A percentile compares a stretch with the other conserved stretches of the same genome.
Evolutionary conservation across 2,329 filamentous ascomycete species (phyloP).

Genomic region (Aspergillus melleus): DNA sequence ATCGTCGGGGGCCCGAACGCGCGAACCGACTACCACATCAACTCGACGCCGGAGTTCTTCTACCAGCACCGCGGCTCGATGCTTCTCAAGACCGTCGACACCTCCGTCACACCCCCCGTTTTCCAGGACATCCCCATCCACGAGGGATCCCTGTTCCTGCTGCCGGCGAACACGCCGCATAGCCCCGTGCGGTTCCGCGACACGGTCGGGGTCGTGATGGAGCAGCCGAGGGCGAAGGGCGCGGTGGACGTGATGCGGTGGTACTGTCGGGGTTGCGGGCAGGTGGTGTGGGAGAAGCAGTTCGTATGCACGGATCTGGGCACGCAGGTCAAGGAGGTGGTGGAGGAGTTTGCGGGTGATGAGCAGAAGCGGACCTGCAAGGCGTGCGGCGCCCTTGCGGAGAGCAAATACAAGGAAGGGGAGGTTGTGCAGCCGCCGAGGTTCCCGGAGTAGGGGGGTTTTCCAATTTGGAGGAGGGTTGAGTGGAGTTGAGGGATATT

Average conservation of each 20-base stretch:
- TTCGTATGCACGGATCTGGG: slow-evolving; percentile 91
- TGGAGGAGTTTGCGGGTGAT: slow-evolving; percentile 75
- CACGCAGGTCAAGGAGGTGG: slow-evolving; percentile 89
- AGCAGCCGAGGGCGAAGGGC: slow-evolving; percentile 72
- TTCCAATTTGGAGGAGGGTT: neutral
- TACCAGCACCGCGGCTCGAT: slow-evolving; percentile 93
- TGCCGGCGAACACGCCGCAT: slow-evolving; percentile 93
- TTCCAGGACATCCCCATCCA: slow-evolving; percentile 87
- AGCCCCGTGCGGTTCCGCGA: slow-evolving; percentile 91
- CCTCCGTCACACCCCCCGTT: slow-evolving; percentile 47
- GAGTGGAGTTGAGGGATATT: neutral
- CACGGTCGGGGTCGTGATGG: slow-evolving; percentile 91
- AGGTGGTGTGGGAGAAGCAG: slow-evolving; percentile 77
- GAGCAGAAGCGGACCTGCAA: slow-evolving; percentile 71
- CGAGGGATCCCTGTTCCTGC: slow-evolving; percentile 90
- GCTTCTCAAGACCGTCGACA: slow-evolving; percentile 87
- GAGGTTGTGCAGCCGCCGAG: slow-evolving; percentile 45
- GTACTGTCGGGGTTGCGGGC: slow-evolving; percentile 76
- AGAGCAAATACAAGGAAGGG: slow-evolving; percentile 46
- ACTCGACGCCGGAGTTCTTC: slow-evolving; percentile 95
- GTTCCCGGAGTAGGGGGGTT: slow-evolving; percentile 31
- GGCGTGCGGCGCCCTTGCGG: slow-evolving; percentile 73
- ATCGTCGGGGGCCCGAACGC: slow-evolving; percentile 96
- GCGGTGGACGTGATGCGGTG: slow-evolving; percentile 79
- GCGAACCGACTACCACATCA: slow-evolving; percentile 97